Conservation (phyloP, 2,329 filamentous ascomycete genomes). For the Penicillium sp. region DNA sequence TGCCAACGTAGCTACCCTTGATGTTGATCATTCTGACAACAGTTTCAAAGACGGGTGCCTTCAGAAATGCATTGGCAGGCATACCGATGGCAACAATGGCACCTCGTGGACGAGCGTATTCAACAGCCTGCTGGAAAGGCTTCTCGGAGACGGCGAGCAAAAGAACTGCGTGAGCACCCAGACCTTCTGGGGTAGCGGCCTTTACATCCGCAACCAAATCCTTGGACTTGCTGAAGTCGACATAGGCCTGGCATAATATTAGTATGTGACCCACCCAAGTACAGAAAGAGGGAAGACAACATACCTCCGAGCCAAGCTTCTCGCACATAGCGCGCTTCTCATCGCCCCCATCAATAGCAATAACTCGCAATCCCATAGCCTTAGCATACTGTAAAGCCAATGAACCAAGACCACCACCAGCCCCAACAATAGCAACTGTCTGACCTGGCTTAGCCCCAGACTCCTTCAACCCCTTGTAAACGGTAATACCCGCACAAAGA, state of each 20-base stretch:
- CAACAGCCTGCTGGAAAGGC: conserved; percentile 92
- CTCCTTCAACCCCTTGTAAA: conserved; percentile 88
- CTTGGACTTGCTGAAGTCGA: conserved; percentile 76
- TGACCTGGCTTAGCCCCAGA: conserved; percentile 72
- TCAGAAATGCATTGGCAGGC: conserved; percentile 75
- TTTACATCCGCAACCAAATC: conserved; percentile 84
- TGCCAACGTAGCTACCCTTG: conserved; percentile 91
- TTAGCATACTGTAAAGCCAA: conserved; percentile 85
- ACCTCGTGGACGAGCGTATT: conserved; percentile 80
- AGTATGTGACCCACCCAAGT: not conserved
- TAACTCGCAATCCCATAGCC: conserved; percentile 79
- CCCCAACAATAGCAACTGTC: conserved; percentile 80
- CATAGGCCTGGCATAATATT: conserved; percentile 51
- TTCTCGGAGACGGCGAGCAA: conserved; percentile 84
- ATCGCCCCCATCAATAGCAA: conserved; percentile 79
- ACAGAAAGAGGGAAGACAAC: not conserved
- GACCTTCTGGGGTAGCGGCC: conserved; percentile 73
- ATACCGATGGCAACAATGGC: conserved; percentile 86
- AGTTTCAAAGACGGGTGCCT: conserved; percentile 83
- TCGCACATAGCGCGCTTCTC: conserved; percentile 72
- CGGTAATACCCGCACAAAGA: conserved; percentile 81
- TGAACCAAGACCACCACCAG: conserved; percentile 78
- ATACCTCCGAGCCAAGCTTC: conserved; percentile 64
- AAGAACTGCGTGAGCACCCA: conserved; percentile 84
- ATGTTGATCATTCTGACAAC: conserved; percentile 90